Base-by-base conservation (phyloP, 2,329 filamentous ascomycete species). In the Amesomyces nigricolor region DNA sequence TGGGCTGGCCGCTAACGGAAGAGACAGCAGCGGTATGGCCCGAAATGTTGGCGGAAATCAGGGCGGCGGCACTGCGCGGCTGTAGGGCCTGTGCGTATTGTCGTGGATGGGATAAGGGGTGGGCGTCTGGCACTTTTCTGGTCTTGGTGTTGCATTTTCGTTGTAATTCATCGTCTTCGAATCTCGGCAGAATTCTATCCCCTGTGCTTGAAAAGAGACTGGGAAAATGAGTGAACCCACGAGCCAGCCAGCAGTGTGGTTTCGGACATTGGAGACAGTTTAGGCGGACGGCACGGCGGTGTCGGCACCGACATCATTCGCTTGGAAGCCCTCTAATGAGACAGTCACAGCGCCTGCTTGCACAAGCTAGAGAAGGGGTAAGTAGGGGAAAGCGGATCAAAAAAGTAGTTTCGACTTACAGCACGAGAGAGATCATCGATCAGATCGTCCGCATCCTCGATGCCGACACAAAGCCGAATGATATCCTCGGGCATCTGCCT, bases 401-500 rank as follows among this genome's bases (percentile, higher is more conserved):
- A 14, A 10, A 19, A 17, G 3, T 35, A 6, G 35, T 16, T 13
- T 48, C 9, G 35, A 85, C 89, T 79, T 83, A 95, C 90, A 64
- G 94, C 94, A 64, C 91, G 85, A 59, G 86, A 88, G 57, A 99
- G 75, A 72, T 99, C 94, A 67, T 97, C 92, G 67, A 97, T 89
- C 65, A 99, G 70, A 75, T 99, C 94, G 64, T 90, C 83, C 3
- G 80, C 82, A 71, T 99, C 94, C 71, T 99, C 94, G 66, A 99
- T 99, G 45, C 94, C 94, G 44, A 99, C 91, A 68, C 94, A 99
- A 53, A 99, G 73, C 54, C 94, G 82, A 65, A 99, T 97, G 58
- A 99, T 87, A 70, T 99, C 94, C 73, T 99, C 94, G 10, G 94
- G 94, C 85, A 99, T 88, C 62, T 92, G 86, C 61, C 91, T 82